phyloP scores from a whole-genome alignment of 257 asterid genomes.

The Petunia axillaris region DNA sequence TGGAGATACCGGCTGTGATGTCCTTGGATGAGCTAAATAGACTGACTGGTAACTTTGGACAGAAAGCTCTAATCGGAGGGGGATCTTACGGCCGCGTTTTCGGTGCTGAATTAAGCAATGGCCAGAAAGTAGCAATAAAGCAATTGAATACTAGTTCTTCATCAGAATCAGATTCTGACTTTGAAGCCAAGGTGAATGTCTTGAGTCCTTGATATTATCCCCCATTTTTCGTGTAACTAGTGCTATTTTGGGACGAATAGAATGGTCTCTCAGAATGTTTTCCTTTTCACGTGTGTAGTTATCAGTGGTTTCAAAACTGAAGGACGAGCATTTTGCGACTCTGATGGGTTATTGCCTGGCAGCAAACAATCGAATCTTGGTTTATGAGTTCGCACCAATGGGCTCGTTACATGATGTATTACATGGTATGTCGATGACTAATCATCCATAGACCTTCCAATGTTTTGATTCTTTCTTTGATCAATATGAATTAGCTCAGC shows the following conservation, averaged over 20 bases:
- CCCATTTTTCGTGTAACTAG: not conserved
- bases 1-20: conserved; percentile 63
- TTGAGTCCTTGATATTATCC: not conserved
- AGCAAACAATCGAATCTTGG: conserved; percentile 59
- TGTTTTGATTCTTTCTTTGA: no score
- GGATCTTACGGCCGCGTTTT: conserved; percentile 84
- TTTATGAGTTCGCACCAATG: conserved; percentile 71
- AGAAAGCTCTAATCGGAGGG: conserved; percentile 67
- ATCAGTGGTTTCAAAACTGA: conserved; percentile 69
- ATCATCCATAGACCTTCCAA: not conserved
- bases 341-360: conserved; percentile 79
- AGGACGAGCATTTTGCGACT: conserved; percentile 64
- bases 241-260: not conserved
- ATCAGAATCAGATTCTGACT: conserved; percentile 63
- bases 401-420: conserved; percentile 87
- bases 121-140: conserved; percentile 60
- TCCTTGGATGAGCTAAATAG: conserved; percentile 59
- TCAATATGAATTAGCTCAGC: not conserved
- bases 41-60: conserved; percentile 64
- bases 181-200: conserved; percentile 55
- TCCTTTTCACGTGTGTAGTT: conserved; percentile 42
- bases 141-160: conserved; percentile 63
- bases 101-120: conserved; percentile 55
- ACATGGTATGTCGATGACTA: conserved; percentile 53
- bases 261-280: not conserved